phyloP scores from a whole-genome alignment of 1,284 basidiomycete genomes.

The Cutaneotrichosporon arboriforme region DNA sequence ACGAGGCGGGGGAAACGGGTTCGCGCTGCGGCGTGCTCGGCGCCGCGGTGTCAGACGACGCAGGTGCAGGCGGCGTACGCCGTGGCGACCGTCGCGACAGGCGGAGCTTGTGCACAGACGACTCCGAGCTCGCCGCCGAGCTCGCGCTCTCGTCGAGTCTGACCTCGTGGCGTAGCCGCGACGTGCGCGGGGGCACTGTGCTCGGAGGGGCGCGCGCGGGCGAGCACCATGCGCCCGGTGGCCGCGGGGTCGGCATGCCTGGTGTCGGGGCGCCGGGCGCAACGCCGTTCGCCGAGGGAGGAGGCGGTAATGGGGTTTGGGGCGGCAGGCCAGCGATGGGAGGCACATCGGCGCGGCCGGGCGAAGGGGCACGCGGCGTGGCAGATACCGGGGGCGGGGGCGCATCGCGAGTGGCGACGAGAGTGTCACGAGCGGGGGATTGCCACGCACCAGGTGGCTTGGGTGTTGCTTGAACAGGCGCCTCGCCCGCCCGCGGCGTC shows the following conservation, averaged over 20 bases:
- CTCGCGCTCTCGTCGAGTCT: slow-evolving; percentile 16
- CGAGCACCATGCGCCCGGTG: slow-evolving; percentile 26
- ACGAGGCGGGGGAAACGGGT: background rate
- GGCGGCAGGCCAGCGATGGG: background rate
- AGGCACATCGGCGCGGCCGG: background rate
- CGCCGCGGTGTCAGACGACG: background rate
- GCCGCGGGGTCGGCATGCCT: slow-evolving; percentile 21
- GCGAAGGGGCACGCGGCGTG: too few relatives aligned
- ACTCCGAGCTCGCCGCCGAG: slow-evolving; percentile 10
- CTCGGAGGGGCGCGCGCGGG: background rate
- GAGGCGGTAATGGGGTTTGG: background rate
- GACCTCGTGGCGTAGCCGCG: slow-evolving; percentile 14
- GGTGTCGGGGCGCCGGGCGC: background rate
- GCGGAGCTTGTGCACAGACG: background rate
- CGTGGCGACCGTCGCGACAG: too few relatives aligned
- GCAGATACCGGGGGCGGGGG: too few relatives aligned
- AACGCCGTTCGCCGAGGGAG: background rate
- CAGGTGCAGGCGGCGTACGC: background rate
- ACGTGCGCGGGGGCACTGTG: slow-evolving; percentile 6
- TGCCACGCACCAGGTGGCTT: slow-evolving; percentile 4
- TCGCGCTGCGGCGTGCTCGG: background rate
- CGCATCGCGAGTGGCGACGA: background rate
- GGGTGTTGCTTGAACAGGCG: background rate
- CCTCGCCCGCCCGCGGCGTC: background rate
- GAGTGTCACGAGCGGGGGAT: too few relatives aligned